These are phyloP conservation scores for Phytophthora idaei DNA, from an alignment of 352 stramenopile species.

Conservation along the genomic window DNA sequence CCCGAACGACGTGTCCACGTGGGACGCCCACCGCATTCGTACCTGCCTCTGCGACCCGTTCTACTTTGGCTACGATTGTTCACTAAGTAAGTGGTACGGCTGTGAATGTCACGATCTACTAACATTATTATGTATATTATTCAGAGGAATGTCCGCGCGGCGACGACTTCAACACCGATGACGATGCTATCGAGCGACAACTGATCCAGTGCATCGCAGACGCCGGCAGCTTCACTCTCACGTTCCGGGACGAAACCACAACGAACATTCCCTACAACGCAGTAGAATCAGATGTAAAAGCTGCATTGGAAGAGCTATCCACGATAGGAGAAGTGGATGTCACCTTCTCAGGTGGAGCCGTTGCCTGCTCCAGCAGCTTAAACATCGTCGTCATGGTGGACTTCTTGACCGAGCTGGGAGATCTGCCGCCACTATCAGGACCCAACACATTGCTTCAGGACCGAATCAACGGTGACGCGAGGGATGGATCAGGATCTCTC, in stretches of 20 bases:
- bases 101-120: slow-evolving; percentile 6
- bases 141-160: slow-evolving; percentile 71
- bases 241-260: slow-evolving; percentile 69
- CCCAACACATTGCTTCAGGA: slow-evolving; percentile 51
- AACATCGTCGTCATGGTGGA: slow-evolving; percentile 63
- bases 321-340: slow-evolving; percentile 54
- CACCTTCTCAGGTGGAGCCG: slow-evolving; percentile 37
- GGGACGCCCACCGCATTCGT: slow-evolving; percentile 73
- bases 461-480: slow-evolving; percentile 53
- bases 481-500: slow-evolving; percentile 58
- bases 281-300: slow-evolving; percentile 40
- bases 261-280: slow-evolving; percentile 45
- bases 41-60: slow-evolving; percentile 64
- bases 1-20: slow-evolving; percentile 73
- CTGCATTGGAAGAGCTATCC: slow-evolving; percentile 52
- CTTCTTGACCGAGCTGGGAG: slow-evolving; percentile 63
- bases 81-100: slow-evolving; percentile 39
- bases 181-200: slow-evolving; percentile 65
- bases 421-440: slow-evolving; percentile 52
- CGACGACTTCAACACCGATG: slow-evolving; percentile 70
- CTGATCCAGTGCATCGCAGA: slow-evolving; percentile 67
- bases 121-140: neutral
- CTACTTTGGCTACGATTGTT: slow-evolving; percentile 79
- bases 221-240: slow-evolving; percentile 63
- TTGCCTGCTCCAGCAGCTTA: slow-evolving; percentile 45